Evolutionary conservation across 768 basidiomycete species (phyloP), one percentile per base, ranked within the genome.

Genomic region (Pholiota conissans): DNA sequence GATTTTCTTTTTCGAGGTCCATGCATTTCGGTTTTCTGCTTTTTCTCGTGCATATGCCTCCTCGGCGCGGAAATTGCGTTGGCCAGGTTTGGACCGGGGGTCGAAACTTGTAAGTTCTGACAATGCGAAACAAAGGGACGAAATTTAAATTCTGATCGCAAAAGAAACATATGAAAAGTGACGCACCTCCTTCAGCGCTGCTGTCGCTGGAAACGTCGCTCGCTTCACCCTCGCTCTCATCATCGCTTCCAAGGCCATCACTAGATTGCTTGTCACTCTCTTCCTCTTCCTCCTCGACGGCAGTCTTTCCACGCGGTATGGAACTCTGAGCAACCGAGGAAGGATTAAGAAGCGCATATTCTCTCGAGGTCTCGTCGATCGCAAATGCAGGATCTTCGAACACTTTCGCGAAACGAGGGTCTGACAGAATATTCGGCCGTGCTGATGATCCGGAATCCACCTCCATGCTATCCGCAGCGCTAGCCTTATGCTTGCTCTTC

Each of bases 271-370:
- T 84, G 58, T 93, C 90, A 63, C 88, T 91, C 68, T 93, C 91
- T 16, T 95, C 95, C 28, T 91, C 91, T 62, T 95, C 93, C 32
- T 91, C 86, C 66, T 95, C 91, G 24, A 93, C 91, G 1, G 89
- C 92, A 1, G 92, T 95, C 79, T 83, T 91, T 49, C 73, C 71
- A 61, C 77, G 73, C 53, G 64, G 65, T 24, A 58, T 68, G 67
- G 76, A 73, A 69, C 77, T 83, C 67, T 82, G 81, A 28, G 83
- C 79, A n/a, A 76, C 85, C 9, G 88, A 74, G 18, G 94, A 95
- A 13, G 96, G 96, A 71, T 98, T 95, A 69, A 98, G 84, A 62
- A 98, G 73, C n/a, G 88, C 90, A 70, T 81, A 98, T 76, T 98
- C 97, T 65, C 91, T 80, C 63, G 79, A 91, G 39, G 74, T 82